Conservation (phyloP, 768 basidiomycete genomes). For the Suillus decipiens region DNA sequence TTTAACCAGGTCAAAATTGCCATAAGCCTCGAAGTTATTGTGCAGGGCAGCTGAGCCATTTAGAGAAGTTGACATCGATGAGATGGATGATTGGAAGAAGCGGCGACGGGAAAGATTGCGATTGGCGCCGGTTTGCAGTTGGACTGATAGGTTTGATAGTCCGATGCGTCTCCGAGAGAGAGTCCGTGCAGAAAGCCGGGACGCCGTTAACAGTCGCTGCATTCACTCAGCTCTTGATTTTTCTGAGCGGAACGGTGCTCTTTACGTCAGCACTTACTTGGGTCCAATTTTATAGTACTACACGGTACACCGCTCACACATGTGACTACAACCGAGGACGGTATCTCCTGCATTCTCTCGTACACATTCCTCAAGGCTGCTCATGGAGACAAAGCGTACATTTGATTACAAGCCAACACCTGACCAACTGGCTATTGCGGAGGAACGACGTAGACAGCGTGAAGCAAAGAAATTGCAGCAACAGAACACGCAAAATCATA, state of each 20-base stretch:
- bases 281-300: neutral
- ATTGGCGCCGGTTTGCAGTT: constrained; percentile 7
- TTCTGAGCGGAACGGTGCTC: neutral
- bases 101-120: constrained; percentile 9
- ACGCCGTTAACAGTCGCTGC: constrained; percentile 35
- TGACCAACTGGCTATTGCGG: constrained; percentile 57
- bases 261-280: constrained; percentile 9
- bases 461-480: constrained; percentile 45
- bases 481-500: constrained; percentile 19
- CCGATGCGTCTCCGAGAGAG: constrained; percentile 16
- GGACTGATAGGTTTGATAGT: constrained; percentile 1
- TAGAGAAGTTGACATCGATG: constrained; percentile 32
- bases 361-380: neutral
- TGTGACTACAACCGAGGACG: neutral
- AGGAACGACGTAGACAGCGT: constrained; percentile 43
- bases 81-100: constrained; percentile 17
- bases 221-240: constrained; percentile 28
- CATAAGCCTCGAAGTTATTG: constrained; percentile 42
- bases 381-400: constrained; percentile 6
- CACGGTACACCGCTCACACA: neutral
- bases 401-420: constrained; percentile 40
- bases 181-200: constrained; percentile 17
- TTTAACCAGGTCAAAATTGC: constrained; percentile 84
- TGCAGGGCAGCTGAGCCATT: constrained; percentile 23
- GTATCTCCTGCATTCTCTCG: neutral